Evolutionary conservation across 768 basidiomycete genomes (phyloP).

Genomic region (Aureoboletus auriporus): DNA sequence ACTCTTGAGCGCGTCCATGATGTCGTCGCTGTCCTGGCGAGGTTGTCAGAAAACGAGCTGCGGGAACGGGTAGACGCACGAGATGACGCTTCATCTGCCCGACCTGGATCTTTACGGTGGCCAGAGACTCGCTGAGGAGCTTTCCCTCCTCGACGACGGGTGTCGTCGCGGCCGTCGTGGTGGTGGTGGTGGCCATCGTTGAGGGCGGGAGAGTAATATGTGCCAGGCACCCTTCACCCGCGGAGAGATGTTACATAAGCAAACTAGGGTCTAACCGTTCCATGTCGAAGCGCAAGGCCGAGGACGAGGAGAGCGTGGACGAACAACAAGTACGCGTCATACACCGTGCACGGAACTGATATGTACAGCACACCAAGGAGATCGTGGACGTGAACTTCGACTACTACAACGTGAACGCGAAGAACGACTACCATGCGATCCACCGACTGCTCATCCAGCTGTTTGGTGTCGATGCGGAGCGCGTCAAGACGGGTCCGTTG

Average conservation of each 20-base stretch:
- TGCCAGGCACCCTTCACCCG: no score
- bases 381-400: constrained; percentile 55
- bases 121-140: constrained; percentile 78
- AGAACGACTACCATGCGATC: constrained; percentile 81
- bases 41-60: no score
- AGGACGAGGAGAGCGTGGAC: constrained; percentile 32
- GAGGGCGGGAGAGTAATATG: constrained; percentile 1
- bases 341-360: constrained; percentile 13
- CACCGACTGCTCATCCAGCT: constrained; percentile 70
- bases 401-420: constrained; percentile 84
- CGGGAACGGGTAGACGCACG: constrained; percentile 40
- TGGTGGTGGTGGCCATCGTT: constrained; percentile 20
- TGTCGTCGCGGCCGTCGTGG: constrained; percentile 24
- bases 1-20: constrained; percentile 98
- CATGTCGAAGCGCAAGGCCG: constrained; percentile 54
- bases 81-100: constrained; percentile 94
- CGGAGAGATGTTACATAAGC: constrained; percentile 16
- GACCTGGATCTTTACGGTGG: constrained; percentile 86
- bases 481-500: constrained; percentile 67
- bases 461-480: constrained; percentile 67
- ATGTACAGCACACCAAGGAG: constrained; percentile 12
- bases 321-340: constrained; percentile 38
- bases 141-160: constrained; percentile 72
- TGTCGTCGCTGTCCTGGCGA: constrained; percentile 59
- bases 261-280: no score